Conservation (phyloP, 192 early-diverging fungal species). For the Gonapodya sp. region DNA sequence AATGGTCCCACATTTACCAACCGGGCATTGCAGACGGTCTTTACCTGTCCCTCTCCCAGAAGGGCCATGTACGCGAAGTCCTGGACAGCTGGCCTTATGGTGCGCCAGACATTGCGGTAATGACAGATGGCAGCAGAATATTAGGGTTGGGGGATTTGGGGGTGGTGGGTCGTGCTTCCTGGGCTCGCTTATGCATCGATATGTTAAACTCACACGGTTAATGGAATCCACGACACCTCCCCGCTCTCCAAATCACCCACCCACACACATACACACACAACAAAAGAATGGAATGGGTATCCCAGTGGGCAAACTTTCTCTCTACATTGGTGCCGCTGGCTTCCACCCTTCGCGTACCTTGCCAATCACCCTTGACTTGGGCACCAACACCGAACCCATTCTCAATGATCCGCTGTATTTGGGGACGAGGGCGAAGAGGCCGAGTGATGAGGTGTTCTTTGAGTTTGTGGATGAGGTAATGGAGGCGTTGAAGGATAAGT, state of each 20-base stretch:
- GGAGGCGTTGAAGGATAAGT: slow-evolving; percentile 49
- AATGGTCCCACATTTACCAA: slow-evolving; percentile 82
- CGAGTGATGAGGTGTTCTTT: slow-evolving; percentile 62
- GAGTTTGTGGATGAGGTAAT: slow-evolving; percentile 76
- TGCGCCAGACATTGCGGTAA: slow-evolving; percentile 74
- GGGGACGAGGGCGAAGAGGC: slow-evolving; percentile 61
- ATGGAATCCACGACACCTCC: neutral
- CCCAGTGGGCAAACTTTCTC: slow-evolving; percentile 87
- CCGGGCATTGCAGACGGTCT: slow-evolving; percentile 72
- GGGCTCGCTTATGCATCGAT: too few species aligned
- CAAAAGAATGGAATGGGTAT: slow-evolving; percentile 80
- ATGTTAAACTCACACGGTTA: too few species aligned
- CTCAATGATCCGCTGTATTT: slow-evolving; percentile 84
- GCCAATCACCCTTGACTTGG: slow-evolving; percentile 86
- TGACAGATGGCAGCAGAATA: slow-evolving; percentile 90
- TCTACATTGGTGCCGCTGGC: slow-evolving; percentile 79
- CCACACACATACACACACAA: neutral
- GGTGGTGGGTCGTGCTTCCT: slow-evolving; percentile 33
- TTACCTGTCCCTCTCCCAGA: slow-evolving; percentile 69
- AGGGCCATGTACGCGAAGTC: slow-evolving; percentile 63
- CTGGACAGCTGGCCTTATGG: slow-evolving; percentile 68
- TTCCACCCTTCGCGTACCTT: slow-evolving; percentile 78
- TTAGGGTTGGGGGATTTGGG: slow-evolving; percentile 91
- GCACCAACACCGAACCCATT: slow-evolving; percentile 75
- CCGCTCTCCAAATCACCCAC: neutral